These are phyloP conservation scores for Bruguiera hainesii DNA, from an alignment of 441 rosid species.

Conservation along the genomic window DNA sequence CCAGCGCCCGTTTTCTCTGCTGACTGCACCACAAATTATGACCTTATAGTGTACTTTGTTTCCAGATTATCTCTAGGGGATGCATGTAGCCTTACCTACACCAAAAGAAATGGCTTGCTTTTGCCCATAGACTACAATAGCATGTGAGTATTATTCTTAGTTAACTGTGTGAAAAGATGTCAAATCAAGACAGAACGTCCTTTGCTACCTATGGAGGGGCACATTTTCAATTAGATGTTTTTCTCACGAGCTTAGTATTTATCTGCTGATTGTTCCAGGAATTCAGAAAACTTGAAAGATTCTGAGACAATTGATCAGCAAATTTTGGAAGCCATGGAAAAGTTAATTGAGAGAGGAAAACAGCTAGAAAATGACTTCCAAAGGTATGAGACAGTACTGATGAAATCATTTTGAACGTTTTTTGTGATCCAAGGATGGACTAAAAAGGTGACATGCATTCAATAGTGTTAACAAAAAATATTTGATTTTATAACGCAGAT, in stretches of 20 bases:
- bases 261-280: slow-evolving; percentile 29
- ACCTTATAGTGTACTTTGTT: slow-evolving; percentile 42
- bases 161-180: neutral
- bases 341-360: slow-evolving; percentile 43
- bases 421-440: too few species aligned
- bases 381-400: slow-evolving; percentile 32
- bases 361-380: slow-evolving; percentile 57
- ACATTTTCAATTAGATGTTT: neutral
- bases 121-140: slow-evolving; percentile 24
- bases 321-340: slow-evolving; percentile 36
- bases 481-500: slow-evolving; percentile 30
- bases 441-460: neutral
- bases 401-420: too few species aligned
- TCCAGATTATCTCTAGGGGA: slow-evolving; percentile 66
- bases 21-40: slow-evolving; percentile 44
- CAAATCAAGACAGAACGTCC: neutral
- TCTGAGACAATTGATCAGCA: slow-evolving; percentile 38
- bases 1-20: slow-evolving; percentile 41
- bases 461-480: slow-evolving; percentile 8
- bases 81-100: slow-evolving; percentile 46
- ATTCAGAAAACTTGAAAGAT: slow-evolving; percentile 33
- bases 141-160: slow-evolving; percentile 38
- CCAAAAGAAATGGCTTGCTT: slow-evolving; percentile 24
- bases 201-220: neutral
- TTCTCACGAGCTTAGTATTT: neutral